Evolutionary conservation across 495 filamentous ascomycete species (phyloP).

Genomic region (Talaromyces borbonicus): DNA sequence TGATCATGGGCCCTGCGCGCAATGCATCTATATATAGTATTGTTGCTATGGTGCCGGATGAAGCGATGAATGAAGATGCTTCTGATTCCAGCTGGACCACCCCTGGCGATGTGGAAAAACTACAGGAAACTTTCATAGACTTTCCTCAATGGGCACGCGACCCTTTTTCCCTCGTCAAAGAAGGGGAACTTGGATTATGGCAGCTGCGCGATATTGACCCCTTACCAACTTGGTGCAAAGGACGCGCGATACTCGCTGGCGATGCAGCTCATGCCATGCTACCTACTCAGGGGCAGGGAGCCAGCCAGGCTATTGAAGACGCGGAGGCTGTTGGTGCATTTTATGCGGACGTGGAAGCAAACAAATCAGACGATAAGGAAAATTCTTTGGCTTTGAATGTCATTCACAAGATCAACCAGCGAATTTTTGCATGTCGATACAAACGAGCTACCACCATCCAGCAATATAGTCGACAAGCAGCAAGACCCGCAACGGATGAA

Average conservation of each 20-base stretch:
- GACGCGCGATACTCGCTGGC: constrained; percentile 28
- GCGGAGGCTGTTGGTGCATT: constrained; percentile 16
- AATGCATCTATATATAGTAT: too few species aligned
- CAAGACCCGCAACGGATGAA: constrained; percentile 22
- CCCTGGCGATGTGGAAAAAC: too few species aligned
- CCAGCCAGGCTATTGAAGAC: constrained; percentile 29
- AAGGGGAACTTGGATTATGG: constrained; percentile 9
- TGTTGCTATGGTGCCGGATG: too few species aligned
- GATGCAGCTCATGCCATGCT: constrained; percentile 37
- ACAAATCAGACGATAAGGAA: too few species aligned
- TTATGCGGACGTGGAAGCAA: neutral
- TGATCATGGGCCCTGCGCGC: too few species aligned
- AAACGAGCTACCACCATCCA: constrained; percentile 18
- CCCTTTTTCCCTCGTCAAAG: too few species aligned
- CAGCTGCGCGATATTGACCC: constrained; percentile 12
- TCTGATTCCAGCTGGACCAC: too few species aligned
- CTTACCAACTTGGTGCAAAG: constrained; percentile 16
- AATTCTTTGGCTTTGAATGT: too few species aligned
- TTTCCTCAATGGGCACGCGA: too few species aligned
- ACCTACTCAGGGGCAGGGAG: constrained; percentile 27
- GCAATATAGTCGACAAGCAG: constrained; percentile 24
- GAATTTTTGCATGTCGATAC: constrained; percentile 12
- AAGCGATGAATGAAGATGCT: neutral
- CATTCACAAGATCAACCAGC: neutral
- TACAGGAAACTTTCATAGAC: too few species aligned